phyloP scores from a whole-genome alignment of 169 alveolate species.

The Plasmodium cynomolgi region DNA sequence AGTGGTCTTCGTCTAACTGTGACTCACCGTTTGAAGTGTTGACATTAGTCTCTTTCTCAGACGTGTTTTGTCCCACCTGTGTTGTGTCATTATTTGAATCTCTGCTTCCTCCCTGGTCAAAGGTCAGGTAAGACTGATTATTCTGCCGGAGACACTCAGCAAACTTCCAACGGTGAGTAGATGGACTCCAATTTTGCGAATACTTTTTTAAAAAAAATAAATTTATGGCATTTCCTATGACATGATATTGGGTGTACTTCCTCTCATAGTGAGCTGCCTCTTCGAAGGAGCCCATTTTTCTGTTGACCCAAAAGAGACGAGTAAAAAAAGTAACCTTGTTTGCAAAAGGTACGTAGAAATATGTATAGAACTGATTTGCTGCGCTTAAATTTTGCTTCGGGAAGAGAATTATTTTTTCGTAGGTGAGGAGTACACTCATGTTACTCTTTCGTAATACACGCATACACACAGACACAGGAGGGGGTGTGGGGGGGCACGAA shows the following conservation, averaged over 20 bases:
- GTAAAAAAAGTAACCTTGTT: background rate
- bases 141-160: background rate
- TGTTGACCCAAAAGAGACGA: background rate
- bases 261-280: constrained; percentile 9
- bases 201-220: background rate
- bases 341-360: background rate
- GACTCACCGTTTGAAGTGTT: background rate
- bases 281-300: background rate
- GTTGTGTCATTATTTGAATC: background rate
- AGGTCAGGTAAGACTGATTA: background rate
- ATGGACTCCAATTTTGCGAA: background rate
- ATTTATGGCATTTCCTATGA: background rate
- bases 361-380: background rate
- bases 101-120: background rate
- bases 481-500: background rate
- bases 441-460: background rate
- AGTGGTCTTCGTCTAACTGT: background rate
- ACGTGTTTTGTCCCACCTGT: background rate
- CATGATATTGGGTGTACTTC: background rate
- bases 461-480: background rate
- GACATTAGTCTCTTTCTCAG: background rate
- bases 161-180: background rate
- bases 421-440: background rate
- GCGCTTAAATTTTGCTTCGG: background rate
- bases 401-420: background rate